Base-by-base conservation (phyloP, 768 basidiomycete species). In the Collybia sp. region DNA sequence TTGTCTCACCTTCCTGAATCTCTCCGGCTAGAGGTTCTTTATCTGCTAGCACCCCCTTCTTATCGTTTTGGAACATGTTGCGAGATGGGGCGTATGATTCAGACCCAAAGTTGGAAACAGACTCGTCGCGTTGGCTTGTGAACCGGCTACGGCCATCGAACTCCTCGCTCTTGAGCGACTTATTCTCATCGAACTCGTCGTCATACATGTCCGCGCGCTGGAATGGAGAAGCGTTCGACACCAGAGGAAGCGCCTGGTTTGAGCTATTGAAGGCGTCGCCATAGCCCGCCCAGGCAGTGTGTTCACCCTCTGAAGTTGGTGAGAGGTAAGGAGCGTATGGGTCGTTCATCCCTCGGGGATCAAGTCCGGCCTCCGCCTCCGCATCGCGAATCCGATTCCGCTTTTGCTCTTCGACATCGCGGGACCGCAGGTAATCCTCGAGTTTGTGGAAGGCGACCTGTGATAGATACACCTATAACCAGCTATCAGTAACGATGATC, bases 51-150 rank as follows among this genome's bases (percentile, higher is more conserved):
- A 76, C 83, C 51, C 83, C 79, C 60, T 82, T 86, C 51, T 92
- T 86, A 1, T 81, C 75, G 49, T 82, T 83, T 53, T 88, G 84
- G 78, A 97, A 96, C 94, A 96, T 97, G 56, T 96, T 96, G 30
- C 91, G 70, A 0, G 90, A 93, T 0, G 94, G 94, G 0, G 93
- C 94, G 56, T 96, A 97, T 0, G 88, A 88, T 59, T 96, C 93
- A 2, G 89, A 89, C 3, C 93, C 93, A 53, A 88, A 84, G 57
- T 89, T 87, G 0, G 89, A 92, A 39, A 73, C 73, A 0, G 83
- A 76, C 37, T 93, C 90, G 49, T 88, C 88, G 20, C 83, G 78
- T 50, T 87, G 78, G 45, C 82, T 85, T 0, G 88, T 90, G 43
- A 87, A 77, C 44, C 84, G 75, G 56, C 85, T 92, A 6, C 83